Conservation (phyloP, 495 filamentous ascomycete genomes). For the Aspergillus bertholletiae region DNA sequence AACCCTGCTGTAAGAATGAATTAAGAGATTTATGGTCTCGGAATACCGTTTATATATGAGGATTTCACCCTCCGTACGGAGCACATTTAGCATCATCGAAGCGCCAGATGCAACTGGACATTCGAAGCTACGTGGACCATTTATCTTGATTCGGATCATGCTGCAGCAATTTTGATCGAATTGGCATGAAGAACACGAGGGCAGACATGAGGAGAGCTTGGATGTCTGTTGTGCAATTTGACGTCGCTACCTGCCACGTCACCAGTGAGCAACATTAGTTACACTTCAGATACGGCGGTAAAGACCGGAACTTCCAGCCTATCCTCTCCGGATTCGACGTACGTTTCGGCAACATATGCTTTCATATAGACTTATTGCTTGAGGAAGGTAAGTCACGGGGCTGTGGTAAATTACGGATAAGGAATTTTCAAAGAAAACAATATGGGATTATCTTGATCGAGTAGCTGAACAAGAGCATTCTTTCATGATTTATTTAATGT, state of each 20-base stretch:
- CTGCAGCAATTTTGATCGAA: conserved; percentile 17
- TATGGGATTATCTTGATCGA: conserved; percentile 26
- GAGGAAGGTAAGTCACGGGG: neutral
- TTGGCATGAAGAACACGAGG: conserved; percentile 16
- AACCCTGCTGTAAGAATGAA: neutral
- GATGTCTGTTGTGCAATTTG: conserved; percentile 21
- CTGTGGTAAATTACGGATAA: neutral
- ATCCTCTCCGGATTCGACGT: neutral
- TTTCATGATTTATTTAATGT: conserved; percentile 40
- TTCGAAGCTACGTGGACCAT: conserved; percentile 34
- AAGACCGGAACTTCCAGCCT: conserved; percentile 3
- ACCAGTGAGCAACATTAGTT: conserved; percentile 28
- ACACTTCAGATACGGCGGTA: conserved; percentile 22
- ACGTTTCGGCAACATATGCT: neutral
- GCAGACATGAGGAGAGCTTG: conserved; percentile 19
- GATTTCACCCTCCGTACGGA: neutral
- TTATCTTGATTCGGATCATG: conserved; percentile 10
- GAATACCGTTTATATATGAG: neutral
- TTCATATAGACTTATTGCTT: neutral
- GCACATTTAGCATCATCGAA: conserved; percentile 7
- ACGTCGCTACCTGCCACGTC: conserved; percentile 38
- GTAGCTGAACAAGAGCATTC: conserved; percentile 10
- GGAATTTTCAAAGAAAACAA: conserved; percentile 12
- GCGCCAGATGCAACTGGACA: conserved; percentile 1
- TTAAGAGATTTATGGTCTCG: neutral